Evolutionary conservation across 2,329 filamentous ascomycete genomes (phyloP).

Genomic region (Claviceps lovelessii): DNA sequence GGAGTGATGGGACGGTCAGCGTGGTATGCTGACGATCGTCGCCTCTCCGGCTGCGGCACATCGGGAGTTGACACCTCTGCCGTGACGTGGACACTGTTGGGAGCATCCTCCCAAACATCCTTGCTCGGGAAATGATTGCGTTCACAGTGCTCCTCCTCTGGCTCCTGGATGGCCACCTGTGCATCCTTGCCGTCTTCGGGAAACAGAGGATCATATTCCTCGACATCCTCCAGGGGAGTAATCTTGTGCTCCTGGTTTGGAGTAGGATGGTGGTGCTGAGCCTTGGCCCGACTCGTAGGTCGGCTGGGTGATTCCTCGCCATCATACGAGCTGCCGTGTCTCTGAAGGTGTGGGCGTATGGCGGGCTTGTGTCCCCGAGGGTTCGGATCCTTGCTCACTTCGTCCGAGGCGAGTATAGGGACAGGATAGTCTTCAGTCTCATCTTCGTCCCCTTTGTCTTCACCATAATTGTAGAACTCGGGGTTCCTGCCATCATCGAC

Average conservation of each 20-base stretch:
- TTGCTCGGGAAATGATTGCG: slow-evolving; percentile 75
- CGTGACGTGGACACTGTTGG: slow-evolving; percentile 64
- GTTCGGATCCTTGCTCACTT: slow-evolving; percentile 60
- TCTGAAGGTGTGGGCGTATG: slow-evolving; percentile 58
- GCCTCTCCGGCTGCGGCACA: slow-evolving; percentile 26
- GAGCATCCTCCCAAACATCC: slow-evolving; percentile 95
- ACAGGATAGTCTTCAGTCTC: slow-evolving; percentile 51
- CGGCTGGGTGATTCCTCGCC: slow-evolving; percentile 45
- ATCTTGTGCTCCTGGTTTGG: slow-evolving; percentile 37
- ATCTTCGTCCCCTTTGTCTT: slow-evolving; percentile 34
- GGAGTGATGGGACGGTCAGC: slow-evolving; percentile 36
- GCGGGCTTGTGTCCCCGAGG: slow-evolving; percentile 63
- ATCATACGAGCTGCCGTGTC: slow-evolving; percentile 44
- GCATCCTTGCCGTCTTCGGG: slow-evolving; percentile 54
- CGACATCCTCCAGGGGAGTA: slow-evolving; percentile 71
- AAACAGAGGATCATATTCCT: slow-evolving; percentile 92
- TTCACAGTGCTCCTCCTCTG: slow-evolving; percentile 33
- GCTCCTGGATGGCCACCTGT: slow-evolving; percentile 12
- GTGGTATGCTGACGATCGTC: slow-evolving; percentile 14
- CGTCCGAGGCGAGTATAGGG: slow-evolving; percentile 80
- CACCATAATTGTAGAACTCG: slow-evolving; percentile 24
- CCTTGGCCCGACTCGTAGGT: slow-evolving; percentile 43
- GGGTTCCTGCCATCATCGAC: slow-evolving; percentile 46
- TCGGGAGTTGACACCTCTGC: slow-evolving; percentile 74
- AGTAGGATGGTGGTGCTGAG: slow-evolving; percentile 42